A percentile compares a stretch with the other conserved stretches of the same genome.
phyloP scores from a whole-genome alignment of 2,329 filamentous ascomycete species.

The Fusarium sacchari region DNA sequence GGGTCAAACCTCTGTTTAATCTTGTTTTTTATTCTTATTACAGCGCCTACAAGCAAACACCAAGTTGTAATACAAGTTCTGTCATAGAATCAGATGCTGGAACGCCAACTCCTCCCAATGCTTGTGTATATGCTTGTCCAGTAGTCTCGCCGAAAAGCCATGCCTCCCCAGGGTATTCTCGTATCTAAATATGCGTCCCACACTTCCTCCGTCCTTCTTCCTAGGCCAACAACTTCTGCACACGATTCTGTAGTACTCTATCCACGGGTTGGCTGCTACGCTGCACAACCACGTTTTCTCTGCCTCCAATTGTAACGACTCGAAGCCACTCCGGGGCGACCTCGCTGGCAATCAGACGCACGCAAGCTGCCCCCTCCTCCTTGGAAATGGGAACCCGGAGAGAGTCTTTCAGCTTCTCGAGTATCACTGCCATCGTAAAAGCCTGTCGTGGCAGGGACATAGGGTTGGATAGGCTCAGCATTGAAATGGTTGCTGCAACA shows the following conservation, averaged over 20 bases:
- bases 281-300: constrained; percentile 68
- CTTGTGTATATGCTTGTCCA: constrained; percentile 28
- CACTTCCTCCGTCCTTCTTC: neutral
- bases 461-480: constrained; percentile 67
- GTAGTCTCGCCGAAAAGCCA: constrained; percentile 4
- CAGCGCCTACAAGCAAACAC: constrained; percentile 9
- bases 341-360: constrained; percentile 63
- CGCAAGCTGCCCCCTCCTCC: constrained; percentile 62
- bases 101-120: constrained; percentile 36
- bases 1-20: neutral
- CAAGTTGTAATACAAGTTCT: neutral
- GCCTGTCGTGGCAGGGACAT: constrained; percentile 65
- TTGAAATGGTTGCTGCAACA: constrained; percentile 72
- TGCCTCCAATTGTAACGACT: constrained; percentile 61
- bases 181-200: constrained; percentile 11
- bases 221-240: constrained; percentile 48
- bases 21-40: neutral
- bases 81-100: constrained; percentile 10
- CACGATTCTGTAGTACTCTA: constrained; percentile 50
- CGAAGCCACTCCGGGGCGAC: constrained; percentile 67
- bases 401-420: constrained; percentile 75
- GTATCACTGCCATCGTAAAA: constrained; percentile 71
- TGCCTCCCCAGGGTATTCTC: constrained; percentile 31
- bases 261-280: constrained; percentile 54
- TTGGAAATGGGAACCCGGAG: constrained; percentile 64